Evolutionary conservation across 371 early-diverging fungal species (phyloP), one percentile per base, ranked within the genome.

Genomic region (Syncephalastrum contaminatum): DNA sequence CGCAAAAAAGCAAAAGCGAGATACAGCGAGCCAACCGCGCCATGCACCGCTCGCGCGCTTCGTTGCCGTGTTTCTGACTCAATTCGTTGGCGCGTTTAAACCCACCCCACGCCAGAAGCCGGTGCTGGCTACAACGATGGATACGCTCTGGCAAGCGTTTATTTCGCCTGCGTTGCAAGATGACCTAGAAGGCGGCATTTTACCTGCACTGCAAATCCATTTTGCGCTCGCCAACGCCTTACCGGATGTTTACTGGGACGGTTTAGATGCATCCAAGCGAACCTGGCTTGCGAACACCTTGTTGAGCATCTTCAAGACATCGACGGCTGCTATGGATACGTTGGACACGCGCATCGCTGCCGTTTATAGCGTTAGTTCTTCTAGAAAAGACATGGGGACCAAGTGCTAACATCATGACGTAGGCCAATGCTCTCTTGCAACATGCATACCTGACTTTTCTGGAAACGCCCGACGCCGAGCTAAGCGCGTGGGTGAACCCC

Each of bases 161-260:
- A 16, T 66, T 40, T 45, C 25, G n/a, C 43, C 45, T 13, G 21
- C 19, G 16, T 44, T 44, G 45, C 56, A 27, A 14, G 46, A 25
- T 5, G 44, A 41, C 19, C 20, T 54, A 5, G 58, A 62, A 43
- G 50, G 21, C 4, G 42, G 51, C 13, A 25, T 71, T 16, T 60
- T 73, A 5, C 82, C 84, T 1, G 81, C 84, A 4, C 54, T 84
- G 18, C 73, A 73, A 45, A 54, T 82, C 5, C 82, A 84, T 52
- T 68, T 71, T 19, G 61, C 75, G 1, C 60, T 84, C n/a, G 69
- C 62, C 25, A 73, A 63, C 13, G 67, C 60, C 1, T 72, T 82
- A 36, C 72, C 63, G 4, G 76, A 79, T 43, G 50, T 50, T 3
- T 84, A 82, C 50, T 72, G 75, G 59, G 22, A 58, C 1, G 50